Percentiles rank a stretch among this genome's conserved stretches.
Conservation (phyloP, 768 basidiomycete species). For the Amanita muscaria region DNA sequence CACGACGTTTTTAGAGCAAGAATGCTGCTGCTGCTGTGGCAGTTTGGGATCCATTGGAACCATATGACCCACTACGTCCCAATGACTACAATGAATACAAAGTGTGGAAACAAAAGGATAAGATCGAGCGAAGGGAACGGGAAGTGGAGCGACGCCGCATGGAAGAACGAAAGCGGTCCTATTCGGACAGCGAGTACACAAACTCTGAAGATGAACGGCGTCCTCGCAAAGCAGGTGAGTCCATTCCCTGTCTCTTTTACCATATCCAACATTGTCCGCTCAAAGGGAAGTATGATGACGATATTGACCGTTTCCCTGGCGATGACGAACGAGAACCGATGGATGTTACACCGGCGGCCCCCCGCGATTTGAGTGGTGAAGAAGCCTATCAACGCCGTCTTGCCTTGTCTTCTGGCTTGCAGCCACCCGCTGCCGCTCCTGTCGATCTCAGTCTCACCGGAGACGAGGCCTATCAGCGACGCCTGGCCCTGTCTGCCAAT, state of each 20-base stretch:
- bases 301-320: slow-evolving; percentile 47
- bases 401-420: slow-evolving; percentile 43
- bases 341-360: slow-evolving; percentile 28
- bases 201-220: slow-evolving; percentile 61
- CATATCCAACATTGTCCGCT: slow-evolving; percentile 2
- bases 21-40: slow-evolving; percentile 40
- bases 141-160: slow-evolving; percentile 49
- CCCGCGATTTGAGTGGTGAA: slow-evolving; percentile 55
- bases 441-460: slow-evolving; percentile 47
- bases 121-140: slow-evolving; percentile 64
- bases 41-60: slow-evolving; percentile 73
- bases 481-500: slow-evolving; percentile 57
- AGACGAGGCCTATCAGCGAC: slow-evolving; percentile 74
- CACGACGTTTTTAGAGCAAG: slow-evolving; percentile 41
- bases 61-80: slow-evolving; percentile 74
- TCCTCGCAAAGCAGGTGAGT: slow-evolving; percentile 57
- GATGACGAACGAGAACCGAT: slow-evolving; percentile 36
- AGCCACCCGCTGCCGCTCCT: slow-evolving; percentile 26
- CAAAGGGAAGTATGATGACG: slow-evolving; percentile 41
- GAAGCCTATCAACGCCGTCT: slow-evolving; percentile 71
- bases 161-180: slow-evolving; percentile 51
- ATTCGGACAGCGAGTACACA: slow-evolving; percentile 58
- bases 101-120: slow-evolving; percentile 66
- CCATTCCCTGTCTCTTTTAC: slow-evolving; percentile 9
- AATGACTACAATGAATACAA: slow-evolving; percentile 91